Evolutionary conservation across 805 yeast genomes (phyloP).

Genomic region (Sugiyamaella americana): DNA sequence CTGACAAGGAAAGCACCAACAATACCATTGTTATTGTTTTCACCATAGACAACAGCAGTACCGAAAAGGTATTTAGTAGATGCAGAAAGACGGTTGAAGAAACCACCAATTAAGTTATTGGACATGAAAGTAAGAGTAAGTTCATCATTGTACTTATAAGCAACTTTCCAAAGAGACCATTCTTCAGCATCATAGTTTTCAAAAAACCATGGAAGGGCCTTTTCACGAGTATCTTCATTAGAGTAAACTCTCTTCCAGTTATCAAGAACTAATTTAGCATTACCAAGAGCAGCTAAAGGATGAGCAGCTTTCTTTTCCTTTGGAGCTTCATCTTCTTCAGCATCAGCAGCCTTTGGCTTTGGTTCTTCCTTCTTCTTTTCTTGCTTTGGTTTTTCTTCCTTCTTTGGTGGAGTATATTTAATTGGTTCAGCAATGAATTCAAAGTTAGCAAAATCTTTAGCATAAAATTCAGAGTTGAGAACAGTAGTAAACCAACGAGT

Average conservation of each 20-base stretch:
- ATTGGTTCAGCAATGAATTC: conserved; percentile 59
- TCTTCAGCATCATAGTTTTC: conserved; percentile 85
- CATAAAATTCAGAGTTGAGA: conserved; percentile 40
- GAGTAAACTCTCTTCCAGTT: conserved; percentile 97
- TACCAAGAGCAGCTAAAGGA: conserved; percentile 80
- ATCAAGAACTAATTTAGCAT: conserved; percentile 62
- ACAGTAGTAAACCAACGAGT: conserved; percentile 69
- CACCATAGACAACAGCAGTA: conserved; percentile 91
- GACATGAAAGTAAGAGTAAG: conserved; percentile 96
- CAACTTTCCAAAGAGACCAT: conserved; percentile 93
- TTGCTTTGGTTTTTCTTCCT: conserved; percentile 58
- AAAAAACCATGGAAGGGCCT: conserved; percentile 98
- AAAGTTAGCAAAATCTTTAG: conserved; percentile 44
- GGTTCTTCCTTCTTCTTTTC: conserved; percentile 25
- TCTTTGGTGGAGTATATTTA: conserved; percentile 64
- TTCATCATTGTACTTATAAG: conserved; percentile 97
- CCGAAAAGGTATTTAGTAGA: conserved; percentile 95
- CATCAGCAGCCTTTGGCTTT: conserved; percentile 35
- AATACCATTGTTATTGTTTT: conserved; percentile 97
- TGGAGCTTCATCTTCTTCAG: conserved; percentile 41
- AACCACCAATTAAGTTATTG: conserved; percentile 95
- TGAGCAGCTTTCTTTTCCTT: conserved; percentile 75
- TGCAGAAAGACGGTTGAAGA: conserved; percentile 89
- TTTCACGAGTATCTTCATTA: conserved; percentile 92
- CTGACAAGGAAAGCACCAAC: conserved; percentile 91